Base-by-base conservation (phyloP, 768 basidiomycete species). In the Psilocybe cubensis region DNA sequence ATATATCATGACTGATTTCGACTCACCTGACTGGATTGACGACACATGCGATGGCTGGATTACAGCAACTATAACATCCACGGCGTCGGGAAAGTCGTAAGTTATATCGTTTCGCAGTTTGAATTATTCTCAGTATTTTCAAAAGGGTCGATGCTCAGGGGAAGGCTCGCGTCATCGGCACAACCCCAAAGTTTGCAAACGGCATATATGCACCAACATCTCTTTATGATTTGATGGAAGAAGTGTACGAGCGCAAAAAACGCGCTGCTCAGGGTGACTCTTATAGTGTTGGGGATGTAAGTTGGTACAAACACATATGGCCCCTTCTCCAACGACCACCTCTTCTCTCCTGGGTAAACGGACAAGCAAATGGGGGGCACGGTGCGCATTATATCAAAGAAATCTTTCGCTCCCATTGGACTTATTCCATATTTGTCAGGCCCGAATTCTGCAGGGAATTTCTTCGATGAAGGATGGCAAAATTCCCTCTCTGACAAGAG, bases 21-120 rank as follows among this genome's bases (percentile, higher is more conserved):
- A 76, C 57, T 70, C 63, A 47, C 57, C 63, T 25, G 69, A 73
- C 57, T 74, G 73, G 74, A 54, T 72, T 35, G 74, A 75, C 50
- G 69, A 69, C 42, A 68, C 63, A 7, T 72, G 65, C 43, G 74
- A 75, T 40, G 73, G 74, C 1, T 68, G 65, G 60, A 63, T 74
- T 27, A 44, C 60, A 2, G 73, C 70, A 9, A 33, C 50, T 17
- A 65, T 70, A 29, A 62, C 38, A 5, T 28, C 54, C 2, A 14
- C 10, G 6, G 7, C 43, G 18, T 20, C 21, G n/a, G 21, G 18
- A 7, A 48, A 54, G 14, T 46, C 57, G 60, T 60, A 68, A 54
- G 46, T 62, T 29, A 6, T n/a, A n/a, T 33, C 31, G 12, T 33
- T 33, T 27, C 14, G 5, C 31, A 7, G 31, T 33, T 7, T 17